These are phyloP conservation scores for Aspergillus pseudoterreus DNA, from an alignment of 2,329 filamentous ascomycete genomes.

Conservation along the genomic window DNA sequence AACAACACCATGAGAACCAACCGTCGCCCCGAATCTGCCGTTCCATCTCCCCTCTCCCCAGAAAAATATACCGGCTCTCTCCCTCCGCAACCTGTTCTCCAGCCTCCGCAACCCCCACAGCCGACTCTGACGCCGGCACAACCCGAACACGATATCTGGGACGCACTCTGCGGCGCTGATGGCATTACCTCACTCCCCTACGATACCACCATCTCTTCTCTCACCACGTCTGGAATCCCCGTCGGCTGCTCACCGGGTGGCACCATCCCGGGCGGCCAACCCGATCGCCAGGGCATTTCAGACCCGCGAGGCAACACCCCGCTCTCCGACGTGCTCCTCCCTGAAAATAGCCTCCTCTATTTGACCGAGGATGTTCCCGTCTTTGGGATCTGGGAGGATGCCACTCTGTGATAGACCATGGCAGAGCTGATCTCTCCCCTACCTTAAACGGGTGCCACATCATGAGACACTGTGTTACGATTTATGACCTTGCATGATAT, in stretches of 20 bases:
- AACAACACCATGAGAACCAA: constrained; percentile 6
- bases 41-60: constrained; percentile 21
- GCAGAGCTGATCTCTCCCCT: no score
- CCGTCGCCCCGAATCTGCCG: constrained; percentile 9
- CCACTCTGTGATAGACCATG: constrained; percentile 7
- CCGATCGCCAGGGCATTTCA: constrained; percentile 5
- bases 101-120: constrained; percentile 9
- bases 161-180: constrained; percentile 21
- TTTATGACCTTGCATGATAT: background rate
- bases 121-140: constrained; percentile 8
- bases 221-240: constrained; percentile 32
- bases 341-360: constrained; percentile 31
- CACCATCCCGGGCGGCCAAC: constrained; percentile 19
- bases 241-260: constrained; percentile 30
- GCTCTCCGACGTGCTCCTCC: constrained; percentile 29
- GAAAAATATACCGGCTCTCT: constrained; percentile 17
- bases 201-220: constrained; percentile 29
- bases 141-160: constrained; percentile 26
- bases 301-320: constrained; percentile 25
- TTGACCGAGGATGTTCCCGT: constrained; percentile 32
- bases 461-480: background rate
- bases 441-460: no score
- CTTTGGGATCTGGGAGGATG: constrained; percentile 30
- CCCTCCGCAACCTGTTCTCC: background rate
- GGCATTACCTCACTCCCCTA: constrained; percentile 21